These are phyloP conservation scores for Jatropha podagrica DNA, from an alignment of 441 rosid genomes.

Conservation along the genomic window DNA sequence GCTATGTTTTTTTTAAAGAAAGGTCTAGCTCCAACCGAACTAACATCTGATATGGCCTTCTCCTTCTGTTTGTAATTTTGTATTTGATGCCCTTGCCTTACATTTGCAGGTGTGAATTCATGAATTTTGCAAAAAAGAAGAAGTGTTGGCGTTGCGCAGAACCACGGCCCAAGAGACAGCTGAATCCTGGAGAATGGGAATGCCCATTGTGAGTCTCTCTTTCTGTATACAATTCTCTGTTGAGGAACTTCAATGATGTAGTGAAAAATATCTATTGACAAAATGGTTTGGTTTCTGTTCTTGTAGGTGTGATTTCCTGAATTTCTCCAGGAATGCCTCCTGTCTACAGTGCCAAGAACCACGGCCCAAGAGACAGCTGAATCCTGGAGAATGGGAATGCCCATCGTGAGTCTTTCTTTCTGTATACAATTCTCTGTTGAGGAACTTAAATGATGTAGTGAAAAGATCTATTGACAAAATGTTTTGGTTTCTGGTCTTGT, in stretches of 20 bases:
- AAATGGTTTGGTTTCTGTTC: constrained; percentile 15
- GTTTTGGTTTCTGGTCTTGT: constrained; percentile 23
- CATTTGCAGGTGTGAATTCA: constrained; percentile 73
- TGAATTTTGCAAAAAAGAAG: constrained; percentile 88
- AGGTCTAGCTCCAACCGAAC: background rate
- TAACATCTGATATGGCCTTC: background rate
- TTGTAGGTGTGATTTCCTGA: constrained; percentile 73
- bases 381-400: constrained; percentile 95
- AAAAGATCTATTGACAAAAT: background rate
- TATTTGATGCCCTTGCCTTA: constrained; percentile 8
- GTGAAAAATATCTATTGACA: background rate
- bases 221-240: background rate
- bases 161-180: constrained; percentile 56
- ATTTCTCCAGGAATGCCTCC: constrained; percentile 55
- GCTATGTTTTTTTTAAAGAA: background rate
- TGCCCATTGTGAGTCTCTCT: constrained; percentile 73
- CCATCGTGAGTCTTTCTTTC: constrained; percentile 60
- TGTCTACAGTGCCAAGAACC: constrained; percentile 63
- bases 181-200: constrained; percentile 88
- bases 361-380: constrained; percentile 60
- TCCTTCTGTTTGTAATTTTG: background rate
- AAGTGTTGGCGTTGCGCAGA: constrained; percentile 60
- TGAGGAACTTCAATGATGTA: background rate
- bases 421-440: background rate
- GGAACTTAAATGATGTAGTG: background rate